phyloP scores from a whole-genome alignment of 805 yeast species.

The Metschnikowia drakensbergensis region DNA sequence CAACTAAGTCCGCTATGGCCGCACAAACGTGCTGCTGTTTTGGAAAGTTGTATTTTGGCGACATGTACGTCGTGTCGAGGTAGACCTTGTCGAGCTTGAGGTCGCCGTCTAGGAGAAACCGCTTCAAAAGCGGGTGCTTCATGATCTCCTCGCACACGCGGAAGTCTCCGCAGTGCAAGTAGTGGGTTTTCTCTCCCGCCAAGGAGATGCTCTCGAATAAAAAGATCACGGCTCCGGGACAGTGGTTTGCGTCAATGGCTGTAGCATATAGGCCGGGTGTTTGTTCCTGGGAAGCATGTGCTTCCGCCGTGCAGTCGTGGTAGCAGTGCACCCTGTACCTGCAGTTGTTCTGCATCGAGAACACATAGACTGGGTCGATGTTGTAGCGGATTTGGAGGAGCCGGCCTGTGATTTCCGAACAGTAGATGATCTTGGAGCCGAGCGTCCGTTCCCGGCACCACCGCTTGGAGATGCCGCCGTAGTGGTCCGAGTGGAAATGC shows the following conservation, averaged over 20 bases:
- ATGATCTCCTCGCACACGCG: conserved; percentile 60
- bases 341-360: conserved; percentile 38
- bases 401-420: conserved; percentile 65
- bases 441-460: conserved; percentile 56
- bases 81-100: conserved; percentile 57
- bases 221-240: conserved; percentile 91
- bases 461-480: conserved; percentile 73
- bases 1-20: conserved; percentile 52
- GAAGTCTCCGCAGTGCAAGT: conserved; percentile 92
- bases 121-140: conserved; percentile 27
- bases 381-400: conserved; percentile 53
- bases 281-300: conserved; percentile 7
- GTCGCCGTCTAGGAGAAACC: conserved; percentile 17
- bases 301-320: conserved; percentile 17
- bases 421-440: conserved; percentile 59
- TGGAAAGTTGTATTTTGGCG: conserved; percentile 74
- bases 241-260: conserved; percentile 84
- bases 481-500: conserved; percentile 94
- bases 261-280: conserved; percentile 48
- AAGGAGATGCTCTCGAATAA: conserved; percentile 50
- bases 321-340: conserved; percentile 29
- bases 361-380: conserved; percentile 47
- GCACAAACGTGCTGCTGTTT: conserved; percentile 66
- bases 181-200: conserved; percentile 24
- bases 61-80: conserved; percentile 86